Percentiles rank a stretch among this genome's conserved stretches.
phyloP scores from a whole-genome alignment of 2,329 filamentous ascomycete species.

The Fragosphaeria purpurea region DNA sequence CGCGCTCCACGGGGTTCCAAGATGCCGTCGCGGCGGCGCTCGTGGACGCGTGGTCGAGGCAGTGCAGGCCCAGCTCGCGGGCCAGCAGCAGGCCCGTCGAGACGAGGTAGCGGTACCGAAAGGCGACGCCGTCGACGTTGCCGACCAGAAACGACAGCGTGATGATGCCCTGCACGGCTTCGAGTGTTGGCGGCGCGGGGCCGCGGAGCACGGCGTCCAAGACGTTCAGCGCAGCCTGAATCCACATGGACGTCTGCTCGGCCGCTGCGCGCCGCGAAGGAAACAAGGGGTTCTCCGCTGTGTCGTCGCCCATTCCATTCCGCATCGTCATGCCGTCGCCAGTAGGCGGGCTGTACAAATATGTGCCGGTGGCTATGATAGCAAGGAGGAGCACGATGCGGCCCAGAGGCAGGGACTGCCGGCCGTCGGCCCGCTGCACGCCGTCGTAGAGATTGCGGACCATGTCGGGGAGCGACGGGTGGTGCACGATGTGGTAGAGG shows the following conservation, averaged over 20 bases:
- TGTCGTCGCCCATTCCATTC: no score
- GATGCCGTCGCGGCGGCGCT: neutral
- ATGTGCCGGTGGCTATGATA: conserved; percentile 3
- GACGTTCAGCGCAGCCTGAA: neutral
- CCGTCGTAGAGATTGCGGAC: conserved; percentile 1
- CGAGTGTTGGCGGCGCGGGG: neutral
- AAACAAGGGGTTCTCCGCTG: neutral
- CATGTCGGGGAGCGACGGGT: neutral
- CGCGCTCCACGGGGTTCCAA: conserved; percentile 9
- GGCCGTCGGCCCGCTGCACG: neutral
- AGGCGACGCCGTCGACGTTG: conserved; percentile 5
- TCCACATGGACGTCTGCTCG: conserved; percentile 2
- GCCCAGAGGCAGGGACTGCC: neutral
- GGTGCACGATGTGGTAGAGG: conserved; percentile 7
- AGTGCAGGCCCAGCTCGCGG: conserved; percentile 5
- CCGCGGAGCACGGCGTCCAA: neutral
- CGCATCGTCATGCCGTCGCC: no score
- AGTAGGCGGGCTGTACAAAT: neutral
- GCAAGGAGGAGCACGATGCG: conserved; percentile 1
- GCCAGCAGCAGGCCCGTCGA: conserved; percentile 1
- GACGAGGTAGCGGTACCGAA: conserved; percentile 4
- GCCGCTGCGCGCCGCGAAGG: neutral
- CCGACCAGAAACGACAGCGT: conserved; percentile 2
- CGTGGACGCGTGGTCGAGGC: conserved; percentile 1
- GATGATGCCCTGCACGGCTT: conserved; percentile 3